phyloP scores from a whole-genome alignment of 2,329 filamentous ascomycete genomes.

The Pestalotiopsis sp. region DNA sequence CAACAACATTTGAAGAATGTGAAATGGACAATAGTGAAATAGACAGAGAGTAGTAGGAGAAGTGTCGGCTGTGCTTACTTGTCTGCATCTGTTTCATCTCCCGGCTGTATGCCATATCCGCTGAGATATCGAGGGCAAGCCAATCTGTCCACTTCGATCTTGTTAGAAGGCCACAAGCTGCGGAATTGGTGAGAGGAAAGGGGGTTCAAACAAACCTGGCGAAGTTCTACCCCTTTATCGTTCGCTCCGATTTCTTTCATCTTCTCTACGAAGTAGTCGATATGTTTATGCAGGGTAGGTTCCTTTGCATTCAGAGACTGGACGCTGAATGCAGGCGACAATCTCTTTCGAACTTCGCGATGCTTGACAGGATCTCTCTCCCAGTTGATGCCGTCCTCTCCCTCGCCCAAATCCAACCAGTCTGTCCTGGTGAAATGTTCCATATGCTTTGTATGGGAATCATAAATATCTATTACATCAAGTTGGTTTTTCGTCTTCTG shows the following conservation, averaged over 20 bases:
- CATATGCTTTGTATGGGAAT: background rate
- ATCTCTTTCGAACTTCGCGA: constrained; percentile 12
- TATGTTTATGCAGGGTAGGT: constrained; percentile 11
- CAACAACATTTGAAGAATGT: background rate
- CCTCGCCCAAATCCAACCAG: background rate
- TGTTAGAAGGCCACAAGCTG: background rate
- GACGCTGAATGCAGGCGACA: constrained; percentile 15
- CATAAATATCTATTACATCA: constrained; percentile 13
- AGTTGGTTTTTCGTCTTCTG: background rate
- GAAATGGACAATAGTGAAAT: background rate
- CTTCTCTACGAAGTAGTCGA: constrained; percentile 15
- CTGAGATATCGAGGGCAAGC: constrained; percentile 24
- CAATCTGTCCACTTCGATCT: constrained; percentile 22
- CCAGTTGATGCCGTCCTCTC: constrained; percentile 12
- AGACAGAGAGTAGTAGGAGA: background rate
- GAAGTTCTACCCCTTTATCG: constrained; percentile 15
- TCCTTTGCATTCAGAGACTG: constrained; percentile 11
- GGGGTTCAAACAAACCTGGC: background rate
- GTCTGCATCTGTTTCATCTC: constrained; percentile 21
- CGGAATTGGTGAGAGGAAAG: background rate
- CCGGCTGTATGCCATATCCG: constrained; percentile 25
- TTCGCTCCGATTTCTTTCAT: constrained; percentile 12
- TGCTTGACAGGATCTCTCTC: constrained; percentile 16
- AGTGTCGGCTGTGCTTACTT: constrained; percentile 5
- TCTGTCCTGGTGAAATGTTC: constrained; percentile 12